Evolutionary conservation across 2,329 filamentous ascomycete genomes (phyloP).

Genomic region (Xenosphaeropsis pyriputrescens): DNA sequence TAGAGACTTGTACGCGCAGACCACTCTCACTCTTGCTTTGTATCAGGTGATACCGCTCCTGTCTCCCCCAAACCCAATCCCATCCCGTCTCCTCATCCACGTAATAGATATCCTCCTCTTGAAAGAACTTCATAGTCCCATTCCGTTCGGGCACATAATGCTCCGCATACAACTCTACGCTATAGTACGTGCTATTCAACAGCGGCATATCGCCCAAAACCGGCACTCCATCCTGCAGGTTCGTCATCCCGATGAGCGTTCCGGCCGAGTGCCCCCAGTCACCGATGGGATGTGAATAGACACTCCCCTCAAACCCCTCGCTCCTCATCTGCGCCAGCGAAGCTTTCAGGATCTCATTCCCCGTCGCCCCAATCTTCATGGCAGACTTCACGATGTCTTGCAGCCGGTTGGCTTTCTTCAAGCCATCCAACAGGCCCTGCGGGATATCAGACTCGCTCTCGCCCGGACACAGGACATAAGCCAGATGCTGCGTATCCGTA

Average conservation of each 20-base stretch:
- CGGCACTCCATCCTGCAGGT: conserved; percentile 30
- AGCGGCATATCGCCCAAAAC: conserved; percentile 29
- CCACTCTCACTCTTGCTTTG: neutral
- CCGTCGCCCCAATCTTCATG: conserved; percentile 27
- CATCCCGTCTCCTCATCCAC: conserved; percentile 22
- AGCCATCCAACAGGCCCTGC: conserved; percentile 23
- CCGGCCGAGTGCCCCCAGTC: conserved; percentile 36
- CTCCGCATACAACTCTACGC: conserved; percentile 32
- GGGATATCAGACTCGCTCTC: conserved; percentile 27
- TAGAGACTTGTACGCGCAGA: too few species aligned
- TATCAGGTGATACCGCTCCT: conserved; percentile 28
- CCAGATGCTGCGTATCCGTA: conserved; percentile 34
- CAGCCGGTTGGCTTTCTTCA: conserved; percentile 28
- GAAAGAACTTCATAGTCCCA: conserved; percentile 27
- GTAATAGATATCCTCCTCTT: conserved; percentile 35
- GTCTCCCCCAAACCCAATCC: conserved; percentile 33
- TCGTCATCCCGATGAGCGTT: conserved; percentile 32
- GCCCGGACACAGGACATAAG: conserved; percentile 28
- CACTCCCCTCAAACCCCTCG: conserved; percentile 28
- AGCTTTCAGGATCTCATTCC: conserved; percentile 27
- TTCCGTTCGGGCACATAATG: conserved; percentile 30
- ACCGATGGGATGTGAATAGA: conserved; percentile 33
- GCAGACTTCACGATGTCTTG: conserved; percentile 30
- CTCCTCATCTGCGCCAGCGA: conserved; percentile 23
- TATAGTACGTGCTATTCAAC: conserved; percentile 30